phyloP scores from a whole-genome alignment of 2,329 filamentous ascomycete species.

The Penicillium griseofulvum region DNA sequence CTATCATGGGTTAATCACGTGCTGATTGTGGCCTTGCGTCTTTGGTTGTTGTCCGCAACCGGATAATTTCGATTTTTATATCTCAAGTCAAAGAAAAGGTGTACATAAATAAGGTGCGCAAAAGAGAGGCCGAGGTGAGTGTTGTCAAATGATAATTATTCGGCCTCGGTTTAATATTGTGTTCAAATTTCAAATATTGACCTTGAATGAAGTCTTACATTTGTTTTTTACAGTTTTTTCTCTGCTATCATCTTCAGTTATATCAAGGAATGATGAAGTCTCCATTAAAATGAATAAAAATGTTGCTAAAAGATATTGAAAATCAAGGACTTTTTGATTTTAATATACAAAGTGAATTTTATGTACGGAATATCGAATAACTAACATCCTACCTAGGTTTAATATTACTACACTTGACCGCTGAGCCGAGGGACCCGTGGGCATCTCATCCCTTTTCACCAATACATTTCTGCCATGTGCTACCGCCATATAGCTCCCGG shows the following conservation, averaged over 20 bases:
- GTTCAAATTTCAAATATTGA: neutral
- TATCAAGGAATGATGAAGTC: neutral
- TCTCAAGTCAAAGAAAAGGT: neutral
- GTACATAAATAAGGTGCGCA: neutral
- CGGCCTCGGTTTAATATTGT: neutral
- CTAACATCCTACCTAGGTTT: too few relatives aligned
- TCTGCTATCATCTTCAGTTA: neutral
- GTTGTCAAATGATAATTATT: neutral
- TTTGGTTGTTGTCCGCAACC: neutral
- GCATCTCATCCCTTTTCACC: neutral
- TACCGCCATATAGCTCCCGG: slow-evolving; percentile 12
- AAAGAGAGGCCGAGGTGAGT: neutral
- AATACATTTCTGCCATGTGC: slow-evolving; percentile 4
- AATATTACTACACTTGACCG: too few relatives aligned
- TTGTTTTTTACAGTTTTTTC: neutral
- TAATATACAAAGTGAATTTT: too few relatives aligned
- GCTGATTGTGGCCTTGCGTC: neutral
- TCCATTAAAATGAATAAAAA: neutral
- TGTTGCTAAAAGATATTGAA: neutral
- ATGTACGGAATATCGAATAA: too few relatives aligned
- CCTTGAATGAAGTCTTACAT: neutral
- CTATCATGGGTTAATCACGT: neutral
- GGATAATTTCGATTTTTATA: neutral
- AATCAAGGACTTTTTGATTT: neutral
- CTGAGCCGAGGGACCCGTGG: slow-evolving; percentile 6